phyloP scores from a whole-genome alignment of 2,329 filamentous ascomycete genomes.

The Neurospora sp. region DNA sequence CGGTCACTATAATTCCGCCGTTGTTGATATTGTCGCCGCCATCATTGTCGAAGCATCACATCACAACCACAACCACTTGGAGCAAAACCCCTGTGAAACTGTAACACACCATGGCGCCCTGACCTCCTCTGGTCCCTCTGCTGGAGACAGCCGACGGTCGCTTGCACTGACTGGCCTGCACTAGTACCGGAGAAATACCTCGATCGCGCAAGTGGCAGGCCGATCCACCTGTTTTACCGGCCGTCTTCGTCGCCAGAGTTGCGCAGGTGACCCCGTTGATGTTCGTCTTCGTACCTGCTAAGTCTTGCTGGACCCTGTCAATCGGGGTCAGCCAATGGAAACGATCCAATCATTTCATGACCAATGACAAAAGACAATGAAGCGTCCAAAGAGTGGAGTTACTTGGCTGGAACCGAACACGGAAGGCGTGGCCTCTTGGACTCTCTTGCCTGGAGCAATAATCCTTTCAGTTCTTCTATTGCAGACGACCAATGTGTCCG shows the following conservation, averaged over 20 bases:
- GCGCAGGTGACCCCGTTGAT: slow-evolving; percentile 7
- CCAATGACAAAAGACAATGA: neutral
- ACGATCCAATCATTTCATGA: neutral
- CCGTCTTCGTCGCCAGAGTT: slow-evolving; percentile 1
- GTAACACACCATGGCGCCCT: neutral
- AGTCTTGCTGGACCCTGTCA: slow-evolving; percentile 4
- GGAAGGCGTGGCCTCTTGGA: neutral
- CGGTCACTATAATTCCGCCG: neutral
- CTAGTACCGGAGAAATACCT: slow-evolving; percentile 15
- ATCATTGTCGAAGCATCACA: neutral
- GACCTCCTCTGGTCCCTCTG: neutral
- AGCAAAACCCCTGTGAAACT: neutral
- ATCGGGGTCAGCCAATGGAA: neutral
- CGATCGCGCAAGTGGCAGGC: slow-evolving; percentile 9
- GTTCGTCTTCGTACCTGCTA: neutral
- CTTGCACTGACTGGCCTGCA: neutral
- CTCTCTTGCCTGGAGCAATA: neutral
- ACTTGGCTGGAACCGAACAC: neutral
- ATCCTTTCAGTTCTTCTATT: neutral
- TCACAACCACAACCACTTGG: neutral
- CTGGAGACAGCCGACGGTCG: neutral
- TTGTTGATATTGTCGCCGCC: neutral
- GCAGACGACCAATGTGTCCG: neutral
- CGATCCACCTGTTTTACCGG: slow-evolving; percentile 7
- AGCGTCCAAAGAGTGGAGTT: neutral